Evolutionary conservation across 495 filamentous ascomycete species (phyloP), one percentile per base, ranked within the genome.

Genomic region (Polyplosphaeria fusca): DNA sequence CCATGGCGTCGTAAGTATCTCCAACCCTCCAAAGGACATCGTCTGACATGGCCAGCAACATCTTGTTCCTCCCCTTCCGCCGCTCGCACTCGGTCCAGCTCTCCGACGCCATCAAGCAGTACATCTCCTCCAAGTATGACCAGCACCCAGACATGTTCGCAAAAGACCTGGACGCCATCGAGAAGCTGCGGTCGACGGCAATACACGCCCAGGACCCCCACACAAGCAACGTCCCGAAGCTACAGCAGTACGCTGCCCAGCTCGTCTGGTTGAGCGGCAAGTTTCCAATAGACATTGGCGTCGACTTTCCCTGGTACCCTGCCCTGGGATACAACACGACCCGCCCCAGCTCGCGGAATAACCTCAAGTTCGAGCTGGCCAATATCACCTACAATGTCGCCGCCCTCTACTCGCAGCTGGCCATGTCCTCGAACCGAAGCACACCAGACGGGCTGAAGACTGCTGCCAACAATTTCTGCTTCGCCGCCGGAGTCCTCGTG

Each of bases 121-220:
- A 98, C 74, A 98, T 98, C 59, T 95, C 89, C 37, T 86, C 83
- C 68, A 96, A 97, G 80, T 98, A 98, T 86, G 93, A 97, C 72
- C 93, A 98, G 69, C 93, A 96, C 71, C 93, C 94, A 49, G 89
- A 95, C 70, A 95, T 96, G 90, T 98, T 98, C 72, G 80, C 84
- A 57, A 78, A 87, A 46, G 93, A 98, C 73, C 80, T 98, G 37
- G 80, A 93, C 50, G 79, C 86, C 55, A 89, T 98, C 68, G 91
- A 98, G 68, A 76, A 81, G 42, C 68, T 97, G 46, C 82, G 93
- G 11, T 80, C 76, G 42, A 88, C 91, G 56, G 93, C 93, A 40
- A 74, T 96, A 54, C 86, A 90, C 70, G 86, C 92, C 11, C 83
- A 86, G 51, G 93, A 97, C 63, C 82, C 93, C 13, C 93, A 98